Evolutionary conservation across 2,329 filamentous ascomycete genomes (phyloP), one percentile per base, ranked within the genome.

Genomic region (Phyllosticta paracitricarpa): DNA sequence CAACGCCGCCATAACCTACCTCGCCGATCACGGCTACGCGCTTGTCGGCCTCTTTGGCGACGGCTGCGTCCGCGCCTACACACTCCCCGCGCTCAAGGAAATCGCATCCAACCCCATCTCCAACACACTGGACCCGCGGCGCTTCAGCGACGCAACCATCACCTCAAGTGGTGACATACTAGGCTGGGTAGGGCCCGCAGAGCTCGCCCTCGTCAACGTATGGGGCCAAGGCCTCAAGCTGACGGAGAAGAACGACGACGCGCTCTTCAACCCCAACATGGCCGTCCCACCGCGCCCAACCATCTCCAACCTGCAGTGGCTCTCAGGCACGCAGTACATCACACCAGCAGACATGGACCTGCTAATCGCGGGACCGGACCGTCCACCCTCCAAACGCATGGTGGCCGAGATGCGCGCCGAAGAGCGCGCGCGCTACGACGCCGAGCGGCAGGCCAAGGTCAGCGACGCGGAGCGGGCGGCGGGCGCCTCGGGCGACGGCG

Each of bases 271-370:
- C 70, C 86, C 89, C 0, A 81, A 89, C 62, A 82, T 89, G 0
- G 71, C 82, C 17, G 82, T 89, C 24, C 93, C 92, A 1, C 82
- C 90, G 12, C 85, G 94, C 2, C 94, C 94, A 0, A 96, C 91
- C 0, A 99, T 99, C 63, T 95, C 89, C 22, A 96, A 95, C 68
- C 76, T 99, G 48, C 91, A 97, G 75, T 99, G 94, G 94, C 91
- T 99, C 58, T 89, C 91, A 0, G 94, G 94, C 3, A 97, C 93
- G 1, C 93, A 97, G 73, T 89, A 95, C 68, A 83, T 99, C 54
- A 91, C 90, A 1, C 88, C 90, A 0, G 81, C 86, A 1, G 94
- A 99, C 68, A 85, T 99, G 69, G 94, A 97, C 69, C 76, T 96
- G 2, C 79, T 99, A 1, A 94, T 99, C 63, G 91, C 93, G 57